Evolutionary conservation across 139 green algal species (phyloP).

Genomic region (Tetratostichococcus sp.): DNA sequence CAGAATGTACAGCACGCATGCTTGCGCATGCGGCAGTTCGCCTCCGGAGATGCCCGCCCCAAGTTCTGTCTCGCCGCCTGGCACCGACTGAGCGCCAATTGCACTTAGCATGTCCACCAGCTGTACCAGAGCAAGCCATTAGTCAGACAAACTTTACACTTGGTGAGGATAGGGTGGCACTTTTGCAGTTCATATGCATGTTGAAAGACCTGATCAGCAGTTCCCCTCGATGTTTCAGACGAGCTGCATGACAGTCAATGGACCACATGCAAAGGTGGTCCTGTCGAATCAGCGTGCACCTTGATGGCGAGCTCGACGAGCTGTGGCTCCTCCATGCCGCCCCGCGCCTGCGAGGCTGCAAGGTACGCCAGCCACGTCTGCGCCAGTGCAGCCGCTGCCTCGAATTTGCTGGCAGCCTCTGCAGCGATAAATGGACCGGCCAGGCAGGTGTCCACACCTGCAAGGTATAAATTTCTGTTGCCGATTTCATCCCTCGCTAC

Average conservation of each 20-base stretch:
- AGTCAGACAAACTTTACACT: too few species aligned
- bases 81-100: background rate
- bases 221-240: too few species aligned
- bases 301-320: constrained; percentile 53
- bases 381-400: constrained; percentile 32
- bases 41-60: constrained; percentile 30
- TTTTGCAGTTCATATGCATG: too few species aligned
- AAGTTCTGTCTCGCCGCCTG: constrained; percentile 28
- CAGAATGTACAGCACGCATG: constrained; percentile 75
- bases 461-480: too few species aligned
- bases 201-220: too few species aligned
- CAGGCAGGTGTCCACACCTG: constrained; percentile 36
- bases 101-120: constrained; percentile 16
- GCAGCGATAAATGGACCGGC: constrained; percentile 57
- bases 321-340: constrained; percentile 18
- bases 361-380: constrained; percentile 63
- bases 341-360: constrained; percentile 10
- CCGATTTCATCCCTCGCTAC: too few species aligned
- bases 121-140: background rate
- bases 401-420: constrained; percentile 18
- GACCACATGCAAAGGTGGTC: too few species aligned
- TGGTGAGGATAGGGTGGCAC: too few species aligned
- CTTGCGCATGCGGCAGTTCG: constrained; percentile 58
- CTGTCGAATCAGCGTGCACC: constrained; percentile 12
- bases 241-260: too few species aligned